Base-by-base conservation (phyloP, 805 yeast genomes). In the Metschnikowia amazonensis region DNA sequence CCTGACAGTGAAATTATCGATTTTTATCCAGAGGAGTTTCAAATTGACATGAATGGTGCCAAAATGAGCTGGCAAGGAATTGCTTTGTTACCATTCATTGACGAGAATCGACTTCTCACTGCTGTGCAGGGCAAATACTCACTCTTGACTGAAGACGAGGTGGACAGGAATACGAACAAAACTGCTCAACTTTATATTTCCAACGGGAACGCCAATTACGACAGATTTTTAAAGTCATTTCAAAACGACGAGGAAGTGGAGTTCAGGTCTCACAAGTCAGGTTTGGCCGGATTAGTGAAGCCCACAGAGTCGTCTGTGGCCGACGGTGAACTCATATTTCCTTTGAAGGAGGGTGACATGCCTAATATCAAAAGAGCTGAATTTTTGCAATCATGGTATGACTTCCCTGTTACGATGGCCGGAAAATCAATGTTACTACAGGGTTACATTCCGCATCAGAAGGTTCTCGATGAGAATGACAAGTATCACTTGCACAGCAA, bases 21-120 rank as follows among this genome's bases (percentile, higher is more conserved):
- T 58, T 90, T 89, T 55, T 90, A 90, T 58, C 98, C 98, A 0
- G 86, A 80, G 47, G 84, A 86, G 27, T 90, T 90, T 66, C 79
- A 83, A 37, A 84, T 90, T 52, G 98, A 90, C 66, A 89, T 90
- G 96, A 89, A 90, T 60, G 98, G 98, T 24, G 87, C 88, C 55
- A 89, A 86, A 54, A 85, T 86, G 88, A 75, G 92, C 42, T 90
- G 98, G 98, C 95, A 89, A 62, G 97, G 96, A 44, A 85, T 90
- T 57, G 90, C 95, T 0, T 66, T 90, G 33, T 68, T 90, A 45
- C 97, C 98, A 0, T 90, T 90, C 55, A 92, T 90, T 55, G 96
- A 90, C 57, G 96, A 88, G 57, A 64, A 64, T n/a, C 70, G 95
- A 55, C 70, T 90, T 36, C 63, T 90, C 43, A 67, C 72, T 14